Evolutionary conservation across 441 rosid species (phyloP), one percentile per base, ranked within the genome.

Genomic region (Euphorbia celastroides): DNA sequence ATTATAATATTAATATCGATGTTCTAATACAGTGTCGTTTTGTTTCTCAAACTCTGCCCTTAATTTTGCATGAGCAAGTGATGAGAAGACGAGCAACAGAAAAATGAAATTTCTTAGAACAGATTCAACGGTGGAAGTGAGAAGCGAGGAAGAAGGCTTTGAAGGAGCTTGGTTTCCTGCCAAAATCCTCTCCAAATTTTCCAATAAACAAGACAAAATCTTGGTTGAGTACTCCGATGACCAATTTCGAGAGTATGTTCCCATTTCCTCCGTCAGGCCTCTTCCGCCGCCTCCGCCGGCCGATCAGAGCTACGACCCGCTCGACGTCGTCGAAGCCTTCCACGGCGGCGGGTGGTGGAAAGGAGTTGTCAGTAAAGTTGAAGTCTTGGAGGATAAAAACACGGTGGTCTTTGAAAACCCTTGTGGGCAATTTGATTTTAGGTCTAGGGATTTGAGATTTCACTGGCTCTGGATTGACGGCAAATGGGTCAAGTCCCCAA

Each of bases 271-370:
- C 17, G 32, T 64, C 1, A 66, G 80, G 66, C 77, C 80, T 57
- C 41, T 46, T 17, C 77, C 74, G 10, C 71, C 74, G 52, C 22
- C 52, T 3, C 22, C 52, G 17, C 7, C 52, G 20, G 52, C 52
- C 19, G 52, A n/a, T 70, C 32, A 27, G 5, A 42, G 8, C 1
- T 57, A 52, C 14, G 64, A 72, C 5, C 46, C 31, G 3, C 22
- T 22, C 14, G 80, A 72, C n/a, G 64, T 70, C 2, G 80, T 77
- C 19, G 80, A 77, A 10, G 80, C 67, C 10, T 66, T n/a, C 26
- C 48, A 66, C 60, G 55, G 60, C 13, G 74, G 70, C 62, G 77
- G 77, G 7, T 77, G 80, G 77, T 72, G 74, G 74, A 28, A 64
- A 14, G 79, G 74, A 0, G 66, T 65, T 5, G 71, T 76, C 5